These are phyloP conservation scores for Coccomyxa sp. DNA, from an alignment of 139 green algal genomes.

Conservation along the genomic window DNA sequence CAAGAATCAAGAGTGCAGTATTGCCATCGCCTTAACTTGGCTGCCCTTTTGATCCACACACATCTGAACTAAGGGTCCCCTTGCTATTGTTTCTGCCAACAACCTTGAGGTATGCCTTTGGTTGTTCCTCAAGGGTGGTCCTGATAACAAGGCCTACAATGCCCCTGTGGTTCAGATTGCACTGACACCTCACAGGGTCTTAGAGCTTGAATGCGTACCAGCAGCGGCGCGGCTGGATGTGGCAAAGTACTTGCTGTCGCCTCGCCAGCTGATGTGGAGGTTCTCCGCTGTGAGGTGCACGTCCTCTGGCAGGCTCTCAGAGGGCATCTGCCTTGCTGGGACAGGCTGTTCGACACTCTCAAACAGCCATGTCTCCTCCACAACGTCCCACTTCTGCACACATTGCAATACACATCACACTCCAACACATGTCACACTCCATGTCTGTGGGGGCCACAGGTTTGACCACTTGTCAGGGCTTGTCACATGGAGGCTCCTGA, in stretches of 20 bases:
- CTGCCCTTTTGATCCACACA: not conserved
- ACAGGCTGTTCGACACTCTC: not conserved
- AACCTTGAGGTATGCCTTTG: no score
- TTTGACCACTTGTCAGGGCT: no score
- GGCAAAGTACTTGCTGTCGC: slow-evolving; percentile 76
- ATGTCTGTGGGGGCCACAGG: no score
- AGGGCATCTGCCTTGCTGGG: not conserved
- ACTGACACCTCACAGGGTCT: no score
- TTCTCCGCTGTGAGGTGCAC: not conserved
- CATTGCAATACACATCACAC: no score
- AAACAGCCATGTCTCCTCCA: slow-evolving; percentile 29
- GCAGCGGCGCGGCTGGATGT: slow-evolving; percentile 26
- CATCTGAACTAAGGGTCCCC: not conserved
- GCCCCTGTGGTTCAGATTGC: no score
- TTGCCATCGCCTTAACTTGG: not conserved
- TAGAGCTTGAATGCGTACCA: no score
- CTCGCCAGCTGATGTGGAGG: slow-evolving; percentile 66
- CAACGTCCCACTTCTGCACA: slow-evolving; percentile 46
- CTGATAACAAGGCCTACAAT: no score
- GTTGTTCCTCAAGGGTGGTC: no score
- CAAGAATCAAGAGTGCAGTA: not conserved
- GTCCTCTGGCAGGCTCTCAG: not conserved
- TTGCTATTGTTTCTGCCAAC: not conserved
- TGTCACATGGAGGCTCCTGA: no score
- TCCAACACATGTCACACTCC: no score